phyloP scores from a whole-genome alignment of 768 basidiomycete genomes.

The Paxillus involutus region DNA sequence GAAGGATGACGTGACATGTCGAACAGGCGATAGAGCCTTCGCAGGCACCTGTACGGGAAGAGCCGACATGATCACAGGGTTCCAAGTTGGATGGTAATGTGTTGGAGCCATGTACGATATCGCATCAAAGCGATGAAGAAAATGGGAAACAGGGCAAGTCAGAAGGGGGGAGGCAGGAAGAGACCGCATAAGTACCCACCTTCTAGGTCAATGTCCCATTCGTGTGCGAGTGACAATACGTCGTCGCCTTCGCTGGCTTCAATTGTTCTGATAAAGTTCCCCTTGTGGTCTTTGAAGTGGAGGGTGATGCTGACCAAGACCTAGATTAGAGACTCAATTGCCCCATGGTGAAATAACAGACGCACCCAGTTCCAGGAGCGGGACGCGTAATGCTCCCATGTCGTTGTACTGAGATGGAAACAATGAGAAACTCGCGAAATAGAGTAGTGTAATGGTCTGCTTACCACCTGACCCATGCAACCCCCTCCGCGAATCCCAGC shows the following conservation, averaged over 20 bases:
- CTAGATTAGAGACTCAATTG: background rate
- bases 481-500: constrained; percentile 2
- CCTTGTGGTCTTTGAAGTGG: constrained; percentile 88
- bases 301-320: constrained; percentile 68
- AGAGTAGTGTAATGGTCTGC: background rate
- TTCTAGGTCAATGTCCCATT: constrained; percentile 94
- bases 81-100: background rate
- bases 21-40: constrained; percentile 97
- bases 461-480: constrained; percentile 21
- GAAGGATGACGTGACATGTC: constrained; percentile 87
- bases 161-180: background rate
- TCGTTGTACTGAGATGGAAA: constrained; percentile 12
- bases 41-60: constrained; percentile 73
- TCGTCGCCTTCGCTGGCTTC: constrained; percentile 96
- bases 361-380: constrained; percentile 67
- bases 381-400: constrained; percentile 65
- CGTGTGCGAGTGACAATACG: constrained; percentile 86
- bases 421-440: background rate
- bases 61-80: background rate
- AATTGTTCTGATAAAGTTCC: constrained; percentile 78
- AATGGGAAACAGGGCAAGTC: background rate
- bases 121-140: too few relatives aligned
- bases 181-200: constrained; percentile 46
- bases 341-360: background rate
- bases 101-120: background rate